Evolutionary conservation across 768 basidiomycete species (phyloP).

Genomic region (Paxillus ammoniavirescens): DNA sequence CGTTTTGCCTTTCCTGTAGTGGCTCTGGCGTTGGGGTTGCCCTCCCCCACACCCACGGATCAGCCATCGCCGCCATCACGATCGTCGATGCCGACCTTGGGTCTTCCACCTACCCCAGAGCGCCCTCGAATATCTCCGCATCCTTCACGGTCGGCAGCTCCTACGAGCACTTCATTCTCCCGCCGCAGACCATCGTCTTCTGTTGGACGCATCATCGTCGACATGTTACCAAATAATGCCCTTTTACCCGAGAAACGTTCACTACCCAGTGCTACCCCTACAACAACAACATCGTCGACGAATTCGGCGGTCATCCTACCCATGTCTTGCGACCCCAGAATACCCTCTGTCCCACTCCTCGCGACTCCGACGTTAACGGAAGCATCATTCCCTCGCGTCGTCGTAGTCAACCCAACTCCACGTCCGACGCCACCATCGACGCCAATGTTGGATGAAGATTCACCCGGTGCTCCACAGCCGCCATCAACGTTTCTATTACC

Average conservation of each 20-base stretch:
- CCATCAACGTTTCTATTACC: constrained; percentile 28
- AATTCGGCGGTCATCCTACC: constrained; percentile 4
- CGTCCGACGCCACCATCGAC: constrained; percentile 78
- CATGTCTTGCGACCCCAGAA: constrained; percentile 13
- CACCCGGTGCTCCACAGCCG: constrained; percentile 22
- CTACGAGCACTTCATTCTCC: constrained; percentile 8
- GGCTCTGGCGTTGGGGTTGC: constrained; percentile 20
- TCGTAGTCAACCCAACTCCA: constrained; percentile 75
- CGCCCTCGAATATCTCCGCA: constrained; percentile 26
- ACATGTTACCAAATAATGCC: constrained; percentile 52
- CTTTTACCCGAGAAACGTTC: constrained; percentile 22
- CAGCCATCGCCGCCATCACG: constrained; percentile 24
- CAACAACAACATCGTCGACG: constrained; percentile 3
- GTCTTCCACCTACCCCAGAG: constrained; percentile 28
- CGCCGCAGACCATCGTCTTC: constrained; percentile 25
- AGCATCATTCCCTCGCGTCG: constrained; percentile 49
- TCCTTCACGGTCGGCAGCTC: constrained; percentile 9
- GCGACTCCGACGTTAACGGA: constrained; percentile 20
- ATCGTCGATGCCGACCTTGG: constrained; percentile 10
- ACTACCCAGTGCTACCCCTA: constrained; percentile 1
- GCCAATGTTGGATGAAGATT: constrained; percentile 40
- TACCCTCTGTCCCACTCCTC: constrained; percentile 31
- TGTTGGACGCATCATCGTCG: constrained; percentile 52
- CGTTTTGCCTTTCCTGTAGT: constrained; percentile 20
- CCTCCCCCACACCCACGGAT: constrained; percentile 30